Conservation (phyloP, 768 basidiomycete genomes). For the Strobilomyces echinocephalus region DNA sequence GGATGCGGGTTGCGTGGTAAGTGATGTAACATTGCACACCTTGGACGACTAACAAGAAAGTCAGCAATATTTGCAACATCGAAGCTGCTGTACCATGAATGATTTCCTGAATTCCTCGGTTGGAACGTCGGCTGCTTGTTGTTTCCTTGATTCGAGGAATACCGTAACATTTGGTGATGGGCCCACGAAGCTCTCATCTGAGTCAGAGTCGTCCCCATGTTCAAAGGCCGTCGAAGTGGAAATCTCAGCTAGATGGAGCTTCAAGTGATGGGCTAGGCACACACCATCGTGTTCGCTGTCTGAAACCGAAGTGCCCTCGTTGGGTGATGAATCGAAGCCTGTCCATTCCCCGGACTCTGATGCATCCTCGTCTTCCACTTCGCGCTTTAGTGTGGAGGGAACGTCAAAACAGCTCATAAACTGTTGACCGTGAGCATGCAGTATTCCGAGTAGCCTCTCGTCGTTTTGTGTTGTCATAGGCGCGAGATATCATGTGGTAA, state of each 20-base stretch:
- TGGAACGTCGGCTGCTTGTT: constrained; percentile 12
- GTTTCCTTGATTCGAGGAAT: constrained; percentile 42
- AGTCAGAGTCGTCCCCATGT: constrained; percentile 34
- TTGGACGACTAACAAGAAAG: constrained; percentile 62
- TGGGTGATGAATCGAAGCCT: constrained; percentile 28
- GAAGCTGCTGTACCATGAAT: constrained; percentile 61
- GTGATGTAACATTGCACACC: constrained; percentile 50
- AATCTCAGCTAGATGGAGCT: background rate
- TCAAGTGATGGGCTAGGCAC: background rate
- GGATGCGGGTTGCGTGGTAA: constrained; percentile 18
- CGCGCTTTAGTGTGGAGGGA: constrained; percentile 15
- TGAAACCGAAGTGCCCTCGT: constrained; percentile 4
- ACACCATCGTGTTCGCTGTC: constrained; percentile 20
- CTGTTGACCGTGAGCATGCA: constrained; percentile 44
- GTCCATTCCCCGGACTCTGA: constrained; percentile 36
- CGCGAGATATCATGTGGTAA: background rate
- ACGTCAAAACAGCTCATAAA: constrained; percentile 41
- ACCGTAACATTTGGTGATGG: constrained; percentile 49
- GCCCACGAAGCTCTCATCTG: constrained; percentile 37
- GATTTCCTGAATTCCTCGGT: constrained; percentile 50
- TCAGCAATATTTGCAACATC: background rate
- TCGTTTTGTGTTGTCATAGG: constrained; percentile 19
- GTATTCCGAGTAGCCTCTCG: constrained; percentile 33
- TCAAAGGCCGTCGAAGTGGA: constrained; percentile 32
- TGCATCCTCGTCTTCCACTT: constrained; percentile 10